Evolutionary conservation across 768 basidiomycete species (phyloP).

Genomic region (Mycena rebaudengoi): DNA sequence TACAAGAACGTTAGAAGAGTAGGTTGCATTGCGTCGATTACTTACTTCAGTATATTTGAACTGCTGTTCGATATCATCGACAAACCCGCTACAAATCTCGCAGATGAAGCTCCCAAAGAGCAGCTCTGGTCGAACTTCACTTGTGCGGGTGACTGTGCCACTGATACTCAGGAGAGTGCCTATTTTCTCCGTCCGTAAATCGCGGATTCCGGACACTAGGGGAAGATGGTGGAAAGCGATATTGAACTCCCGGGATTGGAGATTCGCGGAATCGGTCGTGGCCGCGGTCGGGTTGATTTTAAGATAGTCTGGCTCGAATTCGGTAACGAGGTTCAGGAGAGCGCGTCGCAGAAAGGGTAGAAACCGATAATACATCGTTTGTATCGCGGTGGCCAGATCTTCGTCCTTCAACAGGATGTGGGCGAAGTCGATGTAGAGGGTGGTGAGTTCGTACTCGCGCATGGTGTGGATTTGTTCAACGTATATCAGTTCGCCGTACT

Average conservation of each 20-base stretch:
- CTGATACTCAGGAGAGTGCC: slow-evolving; percentile 95
- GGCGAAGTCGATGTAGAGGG: slow-evolving; percentile 94
- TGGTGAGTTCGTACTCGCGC: slow-evolving; percentile 94
- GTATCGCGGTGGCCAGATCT: slow-evolving; percentile 92
- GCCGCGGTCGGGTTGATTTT: slow-evolving; percentile 94
- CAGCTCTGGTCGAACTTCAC: slow-evolving; percentile 95
- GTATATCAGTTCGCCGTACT: slow-evolving; percentile 78
- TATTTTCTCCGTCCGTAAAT: slow-evolving; percentile 91
- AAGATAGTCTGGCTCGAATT: slow-evolving; percentile 92
- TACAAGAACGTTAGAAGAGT: slow-evolving; percentile 40
- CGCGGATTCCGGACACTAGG: slow-evolving; percentile 93
- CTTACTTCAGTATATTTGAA: slow-evolving; percentile 98
- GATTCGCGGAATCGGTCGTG: slow-evolving; percentile 84
- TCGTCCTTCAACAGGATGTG: slow-evolving; percentile 93
- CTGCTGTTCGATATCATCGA: slow-evolving; percentile 96
- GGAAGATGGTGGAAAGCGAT: slow-evolving; percentile 96
- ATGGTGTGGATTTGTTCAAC: slow-evolving; percentile 94
- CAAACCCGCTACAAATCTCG: slow-evolving; percentile 84
- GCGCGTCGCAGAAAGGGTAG: slow-evolving; percentile 93
- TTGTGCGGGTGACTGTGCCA: slow-evolving; percentile 96
- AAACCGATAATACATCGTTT: slow-evolving; percentile 96
- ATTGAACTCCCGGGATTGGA: slow-evolving; percentile 92
- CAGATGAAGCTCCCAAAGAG: slow-evolving; percentile 94
- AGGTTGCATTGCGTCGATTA: slow-evolving; percentile 1
- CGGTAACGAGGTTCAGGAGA: slow-evolving; percentile 86